Evolutionary conservation across 2,329 filamentous ascomycete genomes (phyloP), one percentile per base, ranked within the genome.

Genomic region (Pyrenophora seminiperda): DNA sequence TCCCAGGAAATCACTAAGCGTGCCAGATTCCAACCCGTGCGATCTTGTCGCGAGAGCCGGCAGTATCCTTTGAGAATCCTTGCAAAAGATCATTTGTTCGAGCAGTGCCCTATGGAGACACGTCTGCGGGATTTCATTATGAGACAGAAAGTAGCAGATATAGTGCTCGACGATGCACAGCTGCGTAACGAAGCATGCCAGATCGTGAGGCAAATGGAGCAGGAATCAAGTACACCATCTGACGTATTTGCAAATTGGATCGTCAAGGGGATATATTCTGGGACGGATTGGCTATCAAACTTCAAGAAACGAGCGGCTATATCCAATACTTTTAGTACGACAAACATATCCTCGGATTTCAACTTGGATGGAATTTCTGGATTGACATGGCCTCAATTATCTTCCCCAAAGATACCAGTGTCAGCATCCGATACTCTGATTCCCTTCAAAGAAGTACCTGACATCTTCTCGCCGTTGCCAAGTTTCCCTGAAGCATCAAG

Each of bases 211-310:
- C 50, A 52, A 11, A 63, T 65, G 62, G 62, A 65, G 22, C 50
- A 51, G 11, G 52, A 49, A 3, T 61, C 62, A 1, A 47, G 41
- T 7, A 61, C 54, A 1, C 59, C 62, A 18, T 66, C 62, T 1
- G 62, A 65, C 11, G 53, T 56, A 1, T 64, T 65, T 32, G 58
- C 58, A 1, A 65, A 63, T 17, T 65, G 62, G 62, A 32, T 66
- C 0, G 48, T 65, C 6, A 66, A 58, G 18, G 50, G 56, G 1
- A 61, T 61, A 3, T 56, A 54, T 24, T 61, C 59, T 7, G 32
- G 53, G 3, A 41, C 47, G 1, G 24, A 47, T 2, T 62, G 59
- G 59, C 40, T 62, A 1, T 30, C 48, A 2, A 40, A 37, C 4
- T 62, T 62, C 30, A 61, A 57, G 40, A 36, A 47, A 15, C 55